Evolutionary conservation across 306 rosid species (phyloP).

Genomic region (Pterocarpus santalinus): DNA sequence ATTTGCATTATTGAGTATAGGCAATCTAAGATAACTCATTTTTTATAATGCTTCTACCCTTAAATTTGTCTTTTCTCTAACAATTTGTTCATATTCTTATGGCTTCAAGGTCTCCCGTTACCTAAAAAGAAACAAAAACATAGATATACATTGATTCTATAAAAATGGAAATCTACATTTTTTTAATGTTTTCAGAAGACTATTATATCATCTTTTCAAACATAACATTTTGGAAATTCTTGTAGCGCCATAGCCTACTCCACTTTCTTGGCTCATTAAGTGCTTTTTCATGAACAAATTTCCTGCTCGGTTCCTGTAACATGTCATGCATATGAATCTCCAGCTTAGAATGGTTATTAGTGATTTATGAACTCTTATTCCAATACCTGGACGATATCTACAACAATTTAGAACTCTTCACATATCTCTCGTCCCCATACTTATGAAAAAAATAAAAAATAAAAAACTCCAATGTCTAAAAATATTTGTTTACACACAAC

Average conservation of each 20-base stretch:
- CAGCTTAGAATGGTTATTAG: not conserved
- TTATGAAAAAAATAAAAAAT: not conserved
- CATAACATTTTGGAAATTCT: not conserved
- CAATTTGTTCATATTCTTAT: not conserved
- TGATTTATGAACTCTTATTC: constrained; percentile 38
- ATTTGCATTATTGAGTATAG: not conserved
- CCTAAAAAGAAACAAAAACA: not conserved
- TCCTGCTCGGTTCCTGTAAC: constrained; percentile 12
- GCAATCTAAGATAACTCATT: constrained; percentile 37
- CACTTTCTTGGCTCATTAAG: constrained; percentile 31
- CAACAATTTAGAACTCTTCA: not conserved
- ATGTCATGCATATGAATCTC: constrained; percentile 27
- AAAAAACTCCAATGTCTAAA: not conserved
- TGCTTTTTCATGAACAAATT: constrained; percentile 2
- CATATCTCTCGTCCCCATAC: not conserved
- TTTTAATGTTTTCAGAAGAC: not conserved
- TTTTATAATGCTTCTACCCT: constrained; percentile 25
- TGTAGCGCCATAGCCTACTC: constrained; percentile 33
- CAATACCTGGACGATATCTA: constrained; percentile 25
- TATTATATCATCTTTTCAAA: not conserved
- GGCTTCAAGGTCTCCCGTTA: constrained; percentile 21
- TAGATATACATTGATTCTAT: not conserved
- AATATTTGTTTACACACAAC: not conserved
- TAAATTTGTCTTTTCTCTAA: not conserved
- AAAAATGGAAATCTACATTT: no score